These are phyloP conservation scores for Phialemoniopsis sp. DNA, from an alignment of 2,329 filamentous ascomycete species.

Conservation along the genomic window DNA sequence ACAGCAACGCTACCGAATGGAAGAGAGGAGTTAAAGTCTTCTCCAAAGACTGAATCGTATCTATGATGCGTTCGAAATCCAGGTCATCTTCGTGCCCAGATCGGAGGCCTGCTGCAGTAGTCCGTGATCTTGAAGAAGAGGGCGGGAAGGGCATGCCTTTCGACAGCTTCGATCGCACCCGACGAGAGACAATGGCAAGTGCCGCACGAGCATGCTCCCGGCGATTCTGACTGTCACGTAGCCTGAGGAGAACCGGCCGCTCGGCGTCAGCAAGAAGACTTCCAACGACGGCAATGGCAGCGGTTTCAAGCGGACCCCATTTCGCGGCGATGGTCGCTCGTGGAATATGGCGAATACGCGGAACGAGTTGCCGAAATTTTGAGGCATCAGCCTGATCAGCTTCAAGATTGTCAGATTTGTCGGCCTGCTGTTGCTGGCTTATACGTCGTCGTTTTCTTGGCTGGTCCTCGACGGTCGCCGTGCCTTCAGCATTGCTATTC, in stretches of 20 bases:
- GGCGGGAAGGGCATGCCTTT: conserved; percentile 65
- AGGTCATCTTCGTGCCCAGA: conserved; percentile 53
- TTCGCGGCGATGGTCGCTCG: conserved; percentile 63
- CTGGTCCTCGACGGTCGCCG: neutral
- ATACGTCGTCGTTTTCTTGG: neutral
- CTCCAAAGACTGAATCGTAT: conserved; percentile 53
- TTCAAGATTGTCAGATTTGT: neutral
- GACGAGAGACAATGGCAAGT: conserved; percentile 49
- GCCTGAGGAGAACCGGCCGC: conserved; percentile 56
- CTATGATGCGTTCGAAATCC: conserved; percentile 61
- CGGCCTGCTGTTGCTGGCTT: neutral
- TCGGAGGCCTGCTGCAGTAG: neutral
- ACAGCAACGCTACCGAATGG: conserved; percentile 59
- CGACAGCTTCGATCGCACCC: conserved; percentile 52
- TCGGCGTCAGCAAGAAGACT: conserved; percentile 55
- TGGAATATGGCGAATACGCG: conserved; percentile 50
- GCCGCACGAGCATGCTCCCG: conserved; percentile 51
- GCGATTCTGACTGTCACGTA: conserved; percentile 42
- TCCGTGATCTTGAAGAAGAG: conserved; percentile 18
- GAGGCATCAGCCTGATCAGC: conserved; percentile 11
- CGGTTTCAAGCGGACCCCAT: conserved; percentile 55
- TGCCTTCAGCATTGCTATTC: neutral
- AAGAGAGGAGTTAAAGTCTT: conserved; percentile 56
- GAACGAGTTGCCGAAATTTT: conserved; percentile 46
- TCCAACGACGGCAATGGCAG: conserved; percentile 51